These are phyloP conservation scores for Chlamydomonas applanata DNA, from an alignment of 139 green algal species.

Conservation along the genomic window DNA sequence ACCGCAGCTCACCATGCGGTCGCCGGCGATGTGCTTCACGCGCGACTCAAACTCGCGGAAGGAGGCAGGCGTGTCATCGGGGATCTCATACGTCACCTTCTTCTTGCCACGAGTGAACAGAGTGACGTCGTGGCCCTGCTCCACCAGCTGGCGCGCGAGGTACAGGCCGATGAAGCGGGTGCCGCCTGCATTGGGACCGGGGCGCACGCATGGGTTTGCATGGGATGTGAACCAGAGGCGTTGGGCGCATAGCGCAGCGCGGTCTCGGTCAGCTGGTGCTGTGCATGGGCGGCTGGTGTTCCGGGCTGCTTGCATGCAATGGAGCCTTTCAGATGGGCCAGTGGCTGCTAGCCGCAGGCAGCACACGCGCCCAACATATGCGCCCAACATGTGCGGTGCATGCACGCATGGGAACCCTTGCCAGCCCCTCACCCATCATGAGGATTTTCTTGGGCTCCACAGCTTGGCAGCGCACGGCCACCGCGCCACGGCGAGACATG, in stretches of 20 bases:
- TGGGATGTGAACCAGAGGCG: too few relatives aligned
- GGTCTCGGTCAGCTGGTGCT: background rate
- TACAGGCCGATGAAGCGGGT: conserved; percentile 97
- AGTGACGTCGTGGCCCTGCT: conserved; percentile 88
- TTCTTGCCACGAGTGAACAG: conserved; percentile 94
- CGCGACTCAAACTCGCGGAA: conserved; percentile 69
- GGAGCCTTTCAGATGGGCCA: too few relatives aligned
- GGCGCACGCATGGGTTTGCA: conserved; percentile 6
- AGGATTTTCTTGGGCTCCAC: conserved; percentile 80
- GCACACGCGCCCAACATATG: background rate
- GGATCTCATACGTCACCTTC: conserved; percentile 80
- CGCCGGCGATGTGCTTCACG: conserved; percentile 90
- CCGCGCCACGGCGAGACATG: background rate
- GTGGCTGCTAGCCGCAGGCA: too few relatives aligned
- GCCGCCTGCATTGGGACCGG: conserved; percentile 57
- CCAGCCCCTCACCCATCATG: conserved; percentile 74
- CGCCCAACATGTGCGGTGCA: background rate
- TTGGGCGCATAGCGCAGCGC: background rate
- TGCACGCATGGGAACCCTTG: background rate
- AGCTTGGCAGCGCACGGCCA: conserved; percentile 1
- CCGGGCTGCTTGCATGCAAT: background rate
- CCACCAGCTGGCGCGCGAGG: conserved; percentile 86
- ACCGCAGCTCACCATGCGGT: conserved; percentile 72
- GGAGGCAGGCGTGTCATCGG: conserved; percentile 81
- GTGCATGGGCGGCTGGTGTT: background rate